Evolutionary conservation across 2,329 filamentous ascomycete species (phyloP).

Genomic region (Fusarium sp.): DNA sequence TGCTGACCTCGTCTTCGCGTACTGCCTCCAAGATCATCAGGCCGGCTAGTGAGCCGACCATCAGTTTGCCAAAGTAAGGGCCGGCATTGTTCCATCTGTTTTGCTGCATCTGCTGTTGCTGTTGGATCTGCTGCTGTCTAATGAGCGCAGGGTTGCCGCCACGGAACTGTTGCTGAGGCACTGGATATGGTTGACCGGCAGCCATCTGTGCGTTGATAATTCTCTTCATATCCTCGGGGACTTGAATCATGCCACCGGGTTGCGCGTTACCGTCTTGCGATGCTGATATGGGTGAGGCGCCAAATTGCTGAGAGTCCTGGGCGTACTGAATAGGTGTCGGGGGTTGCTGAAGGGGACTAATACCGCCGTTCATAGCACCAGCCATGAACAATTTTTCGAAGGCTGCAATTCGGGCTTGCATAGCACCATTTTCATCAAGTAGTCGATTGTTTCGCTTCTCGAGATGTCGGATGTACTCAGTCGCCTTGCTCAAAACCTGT

Average conservation of each 20-base stretch:
- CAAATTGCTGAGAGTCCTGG: constrained; percentile 60
- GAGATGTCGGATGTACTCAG: constrained; percentile 93
- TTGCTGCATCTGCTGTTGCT: constrained; percentile 64
- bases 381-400: constrained; percentile 85
- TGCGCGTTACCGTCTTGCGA: constrained; percentile 58
- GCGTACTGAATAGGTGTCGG: constrained; percentile 66
- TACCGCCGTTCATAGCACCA: constrained; percentile 75
- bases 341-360: constrained; percentile 67
- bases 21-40: constrained; percentile 92
- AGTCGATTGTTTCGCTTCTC: constrained; percentile 90
- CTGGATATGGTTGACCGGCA: constrained; percentile 66
- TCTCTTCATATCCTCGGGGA: constrained; percentile 75
- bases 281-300: constrained; percentile 60
- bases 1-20: constrained; percentile 73
- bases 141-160: constrained; percentile 59
- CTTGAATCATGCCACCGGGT: constrained; percentile 71
- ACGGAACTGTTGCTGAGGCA: constrained; percentile 63
- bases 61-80: constrained; percentile 79
- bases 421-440: constrained; percentile 81
- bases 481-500: constrained; percentile 90
- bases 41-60: constrained; percentile 92
- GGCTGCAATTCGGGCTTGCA: constrained; percentile 82
- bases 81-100: constrained; percentile 67
- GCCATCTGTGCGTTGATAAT: constrained; percentile 70
- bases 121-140: constrained; percentile 69